These are phyloP conservation scores for Glomus cerebriforme DNA, from an alignment of 192 early-diverging fungal genomes.

Conservation along the genomic window DNA sequence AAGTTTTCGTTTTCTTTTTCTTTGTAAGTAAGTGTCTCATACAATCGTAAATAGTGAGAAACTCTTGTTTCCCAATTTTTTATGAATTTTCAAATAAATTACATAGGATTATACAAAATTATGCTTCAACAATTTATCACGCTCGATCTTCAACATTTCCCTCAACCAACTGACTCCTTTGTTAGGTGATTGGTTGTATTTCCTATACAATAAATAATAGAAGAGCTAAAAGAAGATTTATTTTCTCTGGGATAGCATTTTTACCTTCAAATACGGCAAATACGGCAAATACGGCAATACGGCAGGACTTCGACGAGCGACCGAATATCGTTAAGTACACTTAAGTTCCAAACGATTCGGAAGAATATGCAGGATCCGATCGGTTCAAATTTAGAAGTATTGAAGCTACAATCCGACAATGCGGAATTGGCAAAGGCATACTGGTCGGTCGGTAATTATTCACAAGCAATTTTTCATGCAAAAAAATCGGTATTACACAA, in stretches of 20 bases:
- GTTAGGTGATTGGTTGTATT: background rate
- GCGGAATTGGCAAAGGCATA: background rate
- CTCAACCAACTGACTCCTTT: background rate
- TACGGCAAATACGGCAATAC: no score
- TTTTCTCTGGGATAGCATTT: background rate
- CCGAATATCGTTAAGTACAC: background rate
- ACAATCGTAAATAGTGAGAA: background rate
- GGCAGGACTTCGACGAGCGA: background rate
- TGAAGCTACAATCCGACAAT: background rate
- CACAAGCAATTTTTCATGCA: background rate
- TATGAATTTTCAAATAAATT: background rate
- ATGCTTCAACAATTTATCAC: background rate
- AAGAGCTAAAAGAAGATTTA: background rate
- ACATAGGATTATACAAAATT: background rate
- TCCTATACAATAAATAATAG: background rate
- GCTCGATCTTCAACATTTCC: background rate
- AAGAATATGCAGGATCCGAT: background rate
- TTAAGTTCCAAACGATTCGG: background rate
- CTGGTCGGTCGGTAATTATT: background rate
- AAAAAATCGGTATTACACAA: background rate
- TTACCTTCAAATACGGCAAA: background rate
- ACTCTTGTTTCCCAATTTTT: background rate
- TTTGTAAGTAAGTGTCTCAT: background rate
- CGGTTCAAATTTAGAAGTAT: background rate
- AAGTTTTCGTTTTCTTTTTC: background rate